Conservation (phyloP, 2,329 filamentous ascomycete species). For the Chaetomium sp. region DNA sequence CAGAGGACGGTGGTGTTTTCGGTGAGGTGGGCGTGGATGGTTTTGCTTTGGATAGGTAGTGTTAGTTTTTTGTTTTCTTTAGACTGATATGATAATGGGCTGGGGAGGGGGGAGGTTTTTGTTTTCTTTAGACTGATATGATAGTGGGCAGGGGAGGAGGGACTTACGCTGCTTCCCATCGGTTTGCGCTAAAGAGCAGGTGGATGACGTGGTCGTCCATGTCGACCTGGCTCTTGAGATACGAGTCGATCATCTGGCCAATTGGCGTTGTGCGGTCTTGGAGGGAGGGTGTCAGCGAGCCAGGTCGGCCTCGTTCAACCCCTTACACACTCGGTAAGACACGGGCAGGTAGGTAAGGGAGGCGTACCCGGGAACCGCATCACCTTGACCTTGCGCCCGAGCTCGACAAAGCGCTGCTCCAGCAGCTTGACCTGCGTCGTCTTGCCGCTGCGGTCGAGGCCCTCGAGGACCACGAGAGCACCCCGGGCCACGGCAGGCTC, state of each 20-base stretch:
- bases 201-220: slow-evolving; percentile 90
- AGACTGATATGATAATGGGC: too few relatives aligned
- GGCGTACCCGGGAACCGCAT: slow-evolving; percentile 61
- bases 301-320: not conserved
- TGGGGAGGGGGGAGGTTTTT: too few relatives aligned
- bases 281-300: not conserved
- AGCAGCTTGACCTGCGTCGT: slow-evolving; percentile 82
- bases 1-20: slow-evolving; percentile 76
- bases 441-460: slow-evolving; percentile 87
- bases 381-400: slow-evolving; percentile 52
- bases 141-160: not conserved
- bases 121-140: too few relatives aligned
- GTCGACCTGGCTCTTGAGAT: slow-evolving; percentile 70
- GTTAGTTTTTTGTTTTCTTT: too few relatives aligned
- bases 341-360: too few relatives aligned
- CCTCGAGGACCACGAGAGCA: slow-evolving; percentile 81
- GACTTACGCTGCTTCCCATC: slow-evolving; percentile 74
- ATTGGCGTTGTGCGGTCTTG: slow-evolving; percentile 77
- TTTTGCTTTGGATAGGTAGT: slow-evolving; percentile 44
- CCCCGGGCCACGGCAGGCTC: slow-evolving; percentile 53
- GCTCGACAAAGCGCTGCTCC: slow-evolving; percentile 54
- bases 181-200: slow-evolving; percentile 85
- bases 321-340: not conserved
- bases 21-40: slow-evolving; percentile 57
- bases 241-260: slow-evolving; percentile 82